phyloP scores from a whole-genome alignment of 495 filamentous ascomycete genomes.

The Penicillium antarcticum region DNA sequence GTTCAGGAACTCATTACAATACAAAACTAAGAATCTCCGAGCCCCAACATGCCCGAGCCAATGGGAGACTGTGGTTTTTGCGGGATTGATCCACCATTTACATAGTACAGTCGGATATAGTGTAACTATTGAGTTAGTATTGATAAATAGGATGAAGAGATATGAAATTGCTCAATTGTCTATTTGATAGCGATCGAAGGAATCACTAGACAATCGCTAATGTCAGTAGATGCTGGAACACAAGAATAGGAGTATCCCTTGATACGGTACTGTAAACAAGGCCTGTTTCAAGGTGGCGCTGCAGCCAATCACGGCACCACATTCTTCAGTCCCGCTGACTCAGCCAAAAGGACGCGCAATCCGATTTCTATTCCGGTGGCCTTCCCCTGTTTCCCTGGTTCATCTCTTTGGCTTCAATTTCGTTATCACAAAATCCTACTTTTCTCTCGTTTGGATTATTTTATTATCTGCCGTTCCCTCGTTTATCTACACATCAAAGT shows the following conservation, averaged over 20 bases:
- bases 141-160: no score
- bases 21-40: constrained; percentile 1
- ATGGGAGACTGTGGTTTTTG: not conserved
- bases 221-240: not conserved
- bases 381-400: constrained; percentile 14
- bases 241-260: not conserved
- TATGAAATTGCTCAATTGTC: no score
- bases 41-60: not conserved
- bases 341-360: constrained; percentile 39
- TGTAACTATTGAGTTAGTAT: not conserved
- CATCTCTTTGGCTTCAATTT: constrained; percentile 6
- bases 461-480: constrained; percentile 1
- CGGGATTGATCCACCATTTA: not conserved
- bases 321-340: constrained; percentile 23
- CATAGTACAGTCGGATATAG: not conserved
- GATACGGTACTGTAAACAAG: constrained; percentile 9
- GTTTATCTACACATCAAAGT: not conserved
- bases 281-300: constrained; percentile 7
- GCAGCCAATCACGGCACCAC: constrained; percentile 5
- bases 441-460: constrained; percentile 6
- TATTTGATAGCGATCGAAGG: no score
- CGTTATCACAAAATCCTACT: constrained; percentile 4
- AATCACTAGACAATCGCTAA: no score
- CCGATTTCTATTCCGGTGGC: constrained; percentile 29
- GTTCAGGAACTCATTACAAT: not conserved